phyloP scores from a whole-genome alignment of 1,284 basidiomycete species.

The Trichosporon ovoides region DNA sequence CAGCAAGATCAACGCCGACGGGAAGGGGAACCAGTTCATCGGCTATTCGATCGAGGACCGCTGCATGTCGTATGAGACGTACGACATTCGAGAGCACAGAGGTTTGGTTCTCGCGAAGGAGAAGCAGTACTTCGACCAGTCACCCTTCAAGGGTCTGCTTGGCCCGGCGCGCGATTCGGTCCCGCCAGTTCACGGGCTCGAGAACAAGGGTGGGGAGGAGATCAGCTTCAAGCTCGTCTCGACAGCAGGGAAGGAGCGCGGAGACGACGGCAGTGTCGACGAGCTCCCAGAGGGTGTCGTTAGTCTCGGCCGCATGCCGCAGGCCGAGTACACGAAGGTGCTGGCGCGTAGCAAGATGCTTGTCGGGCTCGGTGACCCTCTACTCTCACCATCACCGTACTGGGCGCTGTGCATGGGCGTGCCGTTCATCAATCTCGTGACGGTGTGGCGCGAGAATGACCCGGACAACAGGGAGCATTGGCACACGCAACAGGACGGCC shows the following conservation, averaged over 20 bases:
- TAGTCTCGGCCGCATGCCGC: slow-evolving; percentile 11
- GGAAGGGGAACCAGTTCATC: slow-evolving; percentile 36
- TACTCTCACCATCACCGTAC: slow-evolving; percentile 32
- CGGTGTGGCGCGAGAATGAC: slow-evolving; percentile 34
- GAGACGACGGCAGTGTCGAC: neutral
- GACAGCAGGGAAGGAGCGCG: slow-evolving; percentile 20
- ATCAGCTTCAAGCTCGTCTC: slow-evolving; percentile 27
- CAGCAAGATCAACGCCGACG: slow-evolving; percentile 5
- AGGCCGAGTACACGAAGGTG: slow-evolving; percentile 10
- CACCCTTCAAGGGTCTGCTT: slow-evolving; percentile 1
- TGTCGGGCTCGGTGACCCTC: slow-evolving; percentile 14
- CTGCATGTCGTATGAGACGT: slow-evolving; percentile 22
- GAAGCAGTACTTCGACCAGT: slow-evolving; percentile 31
- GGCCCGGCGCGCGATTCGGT: slow-evolving; percentile 9
- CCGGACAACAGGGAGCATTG: slow-evolving; percentile 41
- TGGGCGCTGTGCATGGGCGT: slow-evolving; percentile 51
- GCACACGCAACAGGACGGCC: slow-evolving; percentile 44
- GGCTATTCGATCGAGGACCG: slow-evolving; percentile 47
- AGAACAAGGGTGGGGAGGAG: slow-evolving; percentile 8
- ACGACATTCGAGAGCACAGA: slow-evolving; percentile 32
- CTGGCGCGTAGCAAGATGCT: slow-evolving; percentile 16
- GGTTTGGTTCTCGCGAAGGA: slow-evolving; percentile 47
- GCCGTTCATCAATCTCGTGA: slow-evolving; percentile 50
- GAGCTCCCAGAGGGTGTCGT: slow-evolving; percentile 4
- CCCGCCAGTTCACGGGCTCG: neutral